phyloP scores from a whole-genome alignment of 1,284 basidiomycete species.

The Marasmius fiardii region DNA sequence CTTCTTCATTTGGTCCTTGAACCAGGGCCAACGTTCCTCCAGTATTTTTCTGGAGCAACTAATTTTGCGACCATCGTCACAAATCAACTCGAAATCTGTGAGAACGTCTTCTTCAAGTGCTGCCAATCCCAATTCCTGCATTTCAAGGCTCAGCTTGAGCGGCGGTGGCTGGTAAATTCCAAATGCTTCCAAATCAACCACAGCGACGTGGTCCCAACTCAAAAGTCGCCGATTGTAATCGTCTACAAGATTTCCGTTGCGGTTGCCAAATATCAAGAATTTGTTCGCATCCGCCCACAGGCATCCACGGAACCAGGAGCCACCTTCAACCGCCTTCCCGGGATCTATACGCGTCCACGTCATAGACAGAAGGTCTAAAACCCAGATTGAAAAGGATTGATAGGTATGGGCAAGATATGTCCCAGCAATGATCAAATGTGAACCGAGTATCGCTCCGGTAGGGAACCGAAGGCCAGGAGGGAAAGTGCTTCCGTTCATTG shows the following conservation, averaged over 20 bases:
- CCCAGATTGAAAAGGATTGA: slow-evolving; percentile 90
- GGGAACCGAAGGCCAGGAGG: slow-evolving; percentile 94
- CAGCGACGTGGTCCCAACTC: slow-evolving; percentile 88
- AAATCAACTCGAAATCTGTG: slow-evolving; percentile 88
- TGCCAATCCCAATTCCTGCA: slow-evolving; percentile 76
- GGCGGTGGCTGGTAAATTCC: slow-evolving; percentile 88
- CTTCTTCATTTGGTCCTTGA: slow-evolving; percentile 66
- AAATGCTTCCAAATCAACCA: slow-evolving; percentile 89
- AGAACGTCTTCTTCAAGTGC: slow-evolving; percentile 75
- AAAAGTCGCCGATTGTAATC: slow-evolving; percentile 90
- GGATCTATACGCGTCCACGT: slow-evolving; percentile 85
- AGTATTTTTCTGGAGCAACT: slow-evolving; percentile 79
- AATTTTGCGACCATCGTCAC: slow-evolving; percentile 85
- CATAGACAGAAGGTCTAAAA: slow-evolving; percentile 77
- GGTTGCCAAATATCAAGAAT: slow-evolving; percentile 88
- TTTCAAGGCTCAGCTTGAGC: slow-evolving; percentile 62
- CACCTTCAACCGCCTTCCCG: slow-evolving; percentile 70
- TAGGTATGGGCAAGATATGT: slow-evolving; percentile 89
- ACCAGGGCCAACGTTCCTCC: slow-evolving; percentile 93
- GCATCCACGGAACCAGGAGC: slow-evolving; percentile 88
- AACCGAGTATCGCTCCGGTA: slow-evolving; percentile 85
- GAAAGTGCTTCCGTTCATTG: slow-evolving; percentile 73
- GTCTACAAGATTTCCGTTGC: slow-evolving; percentile 80
- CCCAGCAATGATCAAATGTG: slow-evolving; percentile 85
- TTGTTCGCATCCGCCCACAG: slow-evolving; percentile 78